Conservation (phyloP, 2,329 filamentous ascomycete genomes). For the Pseudogymnoascus sp. region DNA sequence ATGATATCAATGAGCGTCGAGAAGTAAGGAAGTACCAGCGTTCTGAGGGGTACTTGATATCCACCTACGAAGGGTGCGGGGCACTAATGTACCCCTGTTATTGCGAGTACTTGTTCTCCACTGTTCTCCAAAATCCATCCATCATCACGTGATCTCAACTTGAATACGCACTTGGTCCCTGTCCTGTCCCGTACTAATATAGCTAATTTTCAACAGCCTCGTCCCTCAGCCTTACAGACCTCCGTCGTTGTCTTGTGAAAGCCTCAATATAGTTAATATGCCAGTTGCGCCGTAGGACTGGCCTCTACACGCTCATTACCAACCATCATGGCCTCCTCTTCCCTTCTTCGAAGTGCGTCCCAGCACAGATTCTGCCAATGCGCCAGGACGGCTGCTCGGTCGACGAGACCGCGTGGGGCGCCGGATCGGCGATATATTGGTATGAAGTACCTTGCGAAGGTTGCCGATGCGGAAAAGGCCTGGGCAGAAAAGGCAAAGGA, state of each 20-base stretch:
- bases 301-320: neutral
- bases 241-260: neutral
- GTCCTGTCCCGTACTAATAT: neutral
- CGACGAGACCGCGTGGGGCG: conserved; percentile 15
- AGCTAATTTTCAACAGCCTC: conserved; percentile 8
- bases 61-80: neutral
- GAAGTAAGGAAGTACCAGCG: neutral
- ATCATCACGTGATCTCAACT: neutral
- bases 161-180: neutral
- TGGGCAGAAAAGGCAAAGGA: conserved; percentile 44
- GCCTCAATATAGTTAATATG: neutral
- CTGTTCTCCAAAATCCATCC: neutral
- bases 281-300: neutral
- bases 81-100: neutral
- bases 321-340: conserved; percentile 25
- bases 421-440: conserved; percentile 24
- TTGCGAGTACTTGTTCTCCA: neutral
- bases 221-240: conserved; percentile 2
- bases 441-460: conserved; percentile 31
- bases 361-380: conserved; percentile 25
- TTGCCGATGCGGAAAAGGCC: conserved; percentile 26
- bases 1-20: neutral
- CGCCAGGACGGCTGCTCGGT: conserved; percentile 25
- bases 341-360: conserved; percentile 22
- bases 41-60: neutral